Conservation (phyloP, 1,284 basidiomycete species). For the Tremellales sp. region DNA sequence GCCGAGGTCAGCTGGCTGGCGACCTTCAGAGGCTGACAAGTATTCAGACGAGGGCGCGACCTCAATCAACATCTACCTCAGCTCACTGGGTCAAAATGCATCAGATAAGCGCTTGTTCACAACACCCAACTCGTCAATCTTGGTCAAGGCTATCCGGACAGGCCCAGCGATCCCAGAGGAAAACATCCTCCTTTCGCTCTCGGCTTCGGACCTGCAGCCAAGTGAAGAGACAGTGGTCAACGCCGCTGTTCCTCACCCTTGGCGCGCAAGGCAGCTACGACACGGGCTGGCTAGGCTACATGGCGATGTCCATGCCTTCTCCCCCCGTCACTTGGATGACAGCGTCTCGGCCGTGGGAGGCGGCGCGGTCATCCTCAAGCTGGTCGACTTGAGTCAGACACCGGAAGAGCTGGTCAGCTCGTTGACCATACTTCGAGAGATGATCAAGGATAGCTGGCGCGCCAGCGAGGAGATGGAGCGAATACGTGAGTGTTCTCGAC, state of each 20-base stretch:
- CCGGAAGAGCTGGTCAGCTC: conserved; percentile 68
- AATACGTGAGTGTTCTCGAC: conserved; percentile 56
- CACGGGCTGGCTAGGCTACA: conserved; percentile 44
- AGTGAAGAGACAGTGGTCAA: conserved; percentile 25
- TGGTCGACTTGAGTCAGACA: conserved; percentile 75
- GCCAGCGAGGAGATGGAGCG: conserved; percentile 89
- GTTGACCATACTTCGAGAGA: conserved; percentile 68
- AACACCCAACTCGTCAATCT: conserved; percentile 33
- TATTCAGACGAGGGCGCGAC: conserved; percentile 44
- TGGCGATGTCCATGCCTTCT: conserved; percentile 62
- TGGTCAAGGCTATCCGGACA: conserved; percentile 44
- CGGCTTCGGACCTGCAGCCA: conserved; percentile 32
- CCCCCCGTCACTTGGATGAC: conserved; percentile 64
- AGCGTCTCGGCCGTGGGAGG: conserved; percentile 82
- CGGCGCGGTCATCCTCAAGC: conserved; percentile 64
- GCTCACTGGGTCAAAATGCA: conserved; percentile 29
- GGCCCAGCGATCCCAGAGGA: conserved; percentile 44
- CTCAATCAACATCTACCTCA: conserved; percentile 47
- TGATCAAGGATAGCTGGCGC: conserved; percentile 78
- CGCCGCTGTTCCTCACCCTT: conserved; percentile 35
- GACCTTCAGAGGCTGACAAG: neutral
- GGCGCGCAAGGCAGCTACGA: conserved; percentile 27
- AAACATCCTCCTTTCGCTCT: conserved; percentile 38
- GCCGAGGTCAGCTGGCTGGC: no score
- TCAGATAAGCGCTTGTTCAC: conserved; percentile 33